Evolutionary conservation across 768 basidiomycete species (phyloP).

Genomic region (Hypsizygus marmoreus): DNA sequence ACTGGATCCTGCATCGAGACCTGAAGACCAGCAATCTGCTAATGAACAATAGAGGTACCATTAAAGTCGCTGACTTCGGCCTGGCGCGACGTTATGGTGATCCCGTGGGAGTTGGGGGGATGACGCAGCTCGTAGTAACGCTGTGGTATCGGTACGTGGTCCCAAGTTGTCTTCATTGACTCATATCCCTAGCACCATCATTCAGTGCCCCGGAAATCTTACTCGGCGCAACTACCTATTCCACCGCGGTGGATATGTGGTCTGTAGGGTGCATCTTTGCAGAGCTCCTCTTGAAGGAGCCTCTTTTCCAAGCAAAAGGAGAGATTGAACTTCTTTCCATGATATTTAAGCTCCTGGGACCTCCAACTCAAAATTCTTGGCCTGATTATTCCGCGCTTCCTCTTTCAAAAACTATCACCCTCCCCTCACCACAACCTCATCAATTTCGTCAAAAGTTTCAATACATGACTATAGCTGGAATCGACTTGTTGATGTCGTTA

Average conservation of each 20-base stretch:
- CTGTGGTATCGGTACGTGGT: conserved; percentile 90
- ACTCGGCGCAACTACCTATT: conserved; percentile 89
- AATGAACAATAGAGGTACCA: conserved; percentile 98
- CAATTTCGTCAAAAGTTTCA: conserved; percentile 86
- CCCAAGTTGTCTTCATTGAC: conserved; percentile 3
- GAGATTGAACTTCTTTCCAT: conserved; percentile 91
- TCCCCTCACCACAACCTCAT: conserved; percentile 73
- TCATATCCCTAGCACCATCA: conserved; percentile 14
- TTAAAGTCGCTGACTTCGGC: conserved; percentile 99
- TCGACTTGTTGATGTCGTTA: conserved; percentile 80
- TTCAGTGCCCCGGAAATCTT: conserved; percentile 92
- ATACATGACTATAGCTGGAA: conserved; percentile 78
- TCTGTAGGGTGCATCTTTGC: conserved; percentile 99
- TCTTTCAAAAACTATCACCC: conserved; percentile 73
- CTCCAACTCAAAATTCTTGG: conserved; percentile 88
- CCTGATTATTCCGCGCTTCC: conserved; percentile 81
- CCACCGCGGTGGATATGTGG: conserved; percentile 98
- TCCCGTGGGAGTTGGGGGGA: conserved; percentile 92
- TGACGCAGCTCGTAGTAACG: conserved; percentile 98
- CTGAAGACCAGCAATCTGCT: conserved; percentile 96
- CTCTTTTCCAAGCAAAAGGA: conserved; percentile 95
- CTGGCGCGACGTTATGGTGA: conserved; percentile 95
- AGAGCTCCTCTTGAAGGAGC: conserved; percentile 92
- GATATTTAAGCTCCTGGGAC: conserved; percentile 94
- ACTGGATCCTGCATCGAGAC: conserved; percentile 98